These are phyloP conservation scores for Cystobasidium onofrii DNA, from an alignment of 768 basidiomycete genomes.

Conservation along the genomic window DNA sequence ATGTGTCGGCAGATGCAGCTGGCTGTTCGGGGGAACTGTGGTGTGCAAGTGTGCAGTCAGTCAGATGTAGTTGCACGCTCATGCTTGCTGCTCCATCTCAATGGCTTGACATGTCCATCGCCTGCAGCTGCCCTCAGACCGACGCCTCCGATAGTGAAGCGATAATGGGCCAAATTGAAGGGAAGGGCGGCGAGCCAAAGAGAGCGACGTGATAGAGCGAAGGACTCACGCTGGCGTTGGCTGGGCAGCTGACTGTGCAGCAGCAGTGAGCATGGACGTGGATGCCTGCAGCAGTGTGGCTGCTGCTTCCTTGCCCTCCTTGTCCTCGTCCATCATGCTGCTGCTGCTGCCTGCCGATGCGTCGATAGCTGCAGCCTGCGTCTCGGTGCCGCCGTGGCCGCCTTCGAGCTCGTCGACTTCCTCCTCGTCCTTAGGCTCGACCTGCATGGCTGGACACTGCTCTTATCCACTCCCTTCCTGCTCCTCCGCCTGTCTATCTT, in stretches of 20 bases:
- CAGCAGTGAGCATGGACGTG: neutral
- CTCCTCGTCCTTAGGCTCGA: slow-evolving; percentile 6
- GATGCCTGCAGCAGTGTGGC: neutral
- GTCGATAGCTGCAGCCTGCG: neutral
- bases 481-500: neutral
- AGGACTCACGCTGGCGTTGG: too few relatives aligned
- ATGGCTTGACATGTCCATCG: too few relatives aligned
- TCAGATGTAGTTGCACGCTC: too few relatives aligned
- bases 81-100: too few relatives aligned
- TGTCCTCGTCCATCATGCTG: neutral
- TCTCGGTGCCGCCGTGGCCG: neutral
- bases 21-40: neutral
- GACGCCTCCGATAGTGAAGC: neutral
- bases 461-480: neutral
- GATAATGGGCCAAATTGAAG: neutral
- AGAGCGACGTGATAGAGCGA: neutral
- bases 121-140: too few relatives aligned
- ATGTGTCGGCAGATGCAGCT: neutral
- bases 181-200: neutral
- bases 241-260: neutral
- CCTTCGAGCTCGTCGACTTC: neutral
- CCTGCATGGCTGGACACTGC: neutral
- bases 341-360: neutral
- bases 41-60: neutral
- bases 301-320: neutral